Evolutionary conservation across 345 rosid species (phyloP), one percentile per base, ranked within the genome.

Genomic region (Eucalyptus marginata): DNA sequence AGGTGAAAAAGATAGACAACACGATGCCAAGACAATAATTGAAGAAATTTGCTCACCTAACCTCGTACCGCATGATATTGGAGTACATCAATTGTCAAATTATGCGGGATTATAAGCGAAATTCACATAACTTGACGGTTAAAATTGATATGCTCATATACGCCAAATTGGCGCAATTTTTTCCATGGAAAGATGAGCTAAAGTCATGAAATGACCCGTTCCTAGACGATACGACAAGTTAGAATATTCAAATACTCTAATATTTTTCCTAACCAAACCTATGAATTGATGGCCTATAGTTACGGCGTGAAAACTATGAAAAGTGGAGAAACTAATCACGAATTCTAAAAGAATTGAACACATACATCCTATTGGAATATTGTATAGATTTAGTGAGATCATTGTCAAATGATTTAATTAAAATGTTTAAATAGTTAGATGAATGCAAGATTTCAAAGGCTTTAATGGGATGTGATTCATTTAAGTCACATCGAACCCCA

Each of bases 211-310:
- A 56, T 56, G 6, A 56, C 11, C 13, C 0, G 1, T 56, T 56
- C 62, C 29, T 56, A 24, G 29, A 56, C 0, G 1, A 56, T 56
- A 49, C 0, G 6, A 13, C 6, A 49, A 49, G 16, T 49, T 49
- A 4, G 16, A 49, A 14, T 56, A 56, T 56, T 56, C 62, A 22
- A 56, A 9, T 22, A 56, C 5, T 56, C 13, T 22, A 24, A 56
- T 4, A 5, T 24, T 56, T 56, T 56, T 24, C 29, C 62, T 56
- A 56, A 24, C 62, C 29, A 2, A 56, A 24, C 29, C 6, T 56
- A 24, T 24, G 62, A 20, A 56, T 22, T 24, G 62, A 56, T 56
- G 62, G 13, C 62, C 29, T 56, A 56, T 24, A 22, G 8, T 24
- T 56, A 56, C 0, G 6, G 29, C 1, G 13, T 22, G 62, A 56